Evolutionary conservation across 2,329 filamentous ascomycete species (phyloP), one percentile per base, ranked within the genome.

Genomic region (Colletotrichum phormii): DNA sequence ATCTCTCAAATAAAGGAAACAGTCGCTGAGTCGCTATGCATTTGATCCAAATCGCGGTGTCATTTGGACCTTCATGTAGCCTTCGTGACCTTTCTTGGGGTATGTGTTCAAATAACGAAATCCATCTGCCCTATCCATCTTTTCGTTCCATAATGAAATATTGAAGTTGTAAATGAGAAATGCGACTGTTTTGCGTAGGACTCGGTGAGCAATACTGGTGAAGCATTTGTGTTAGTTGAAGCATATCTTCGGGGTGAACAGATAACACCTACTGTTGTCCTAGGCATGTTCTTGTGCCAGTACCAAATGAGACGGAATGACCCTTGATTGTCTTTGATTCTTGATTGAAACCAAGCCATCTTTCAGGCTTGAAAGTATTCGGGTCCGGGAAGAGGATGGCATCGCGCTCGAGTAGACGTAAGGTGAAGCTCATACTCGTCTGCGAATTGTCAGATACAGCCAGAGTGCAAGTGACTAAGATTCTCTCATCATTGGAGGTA

Each of bases 281-380:
- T 24, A 76, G 42, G n/a, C 75, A 76, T n/a, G 72, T 76, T 33
- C 75, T 46, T 3, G 74, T 74, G 3, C 74, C 75, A 0, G 74
- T 76, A 5, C 75, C 75, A 55, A 76, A 76, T 3, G 57, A 67
- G 1, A 67, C 71, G 1, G 67, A 59, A 42, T 57, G 54, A 4
- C 35, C 42, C 33, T 42, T 70, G 2, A 18, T 18, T 22, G 60
- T 55, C 6, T 67, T 58, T 1, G 72, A 33, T 5, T 64, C 60
- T 7, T 62, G 58, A 11, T 61, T 46, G 37, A 31, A 26, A 0
- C 68, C 72, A 1, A 76, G 71, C 75, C 75, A 76, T 12, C 75
- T 65, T 4, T 76, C 63, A 1, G 74, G 75, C 18, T 65, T 70
- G 61, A 76, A 76, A 2, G 29, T 37, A 9, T 68, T 24, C 29